These are phyloP conservation scores for Pilasporangium apinafurcum DNA, from an alignment of 352 stramenopile genomes.

Conservation along the genomic window DNA sequence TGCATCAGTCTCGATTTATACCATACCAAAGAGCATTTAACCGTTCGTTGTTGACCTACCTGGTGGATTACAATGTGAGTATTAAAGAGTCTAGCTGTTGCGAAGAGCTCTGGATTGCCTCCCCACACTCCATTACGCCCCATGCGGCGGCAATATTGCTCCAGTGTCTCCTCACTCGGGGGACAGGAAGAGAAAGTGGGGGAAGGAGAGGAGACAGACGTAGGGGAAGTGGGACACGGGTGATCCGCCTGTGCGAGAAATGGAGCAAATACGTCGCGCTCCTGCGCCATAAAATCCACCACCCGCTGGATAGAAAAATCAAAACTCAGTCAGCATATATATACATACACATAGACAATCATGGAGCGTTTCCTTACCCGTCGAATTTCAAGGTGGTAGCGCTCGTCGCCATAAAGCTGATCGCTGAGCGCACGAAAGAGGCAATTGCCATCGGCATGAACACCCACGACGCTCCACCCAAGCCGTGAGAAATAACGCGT, in stretches of 20 bases:
- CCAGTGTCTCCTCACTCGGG: slow-evolving; percentile 4
- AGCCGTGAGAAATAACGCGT: slow-evolving; percentile 25
- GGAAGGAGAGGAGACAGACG: neutral
- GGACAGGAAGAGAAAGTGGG: too few relatives aligned
- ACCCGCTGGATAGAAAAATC: slow-evolving; percentile 8
- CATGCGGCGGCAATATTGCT: slow-evolving; percentile 45
- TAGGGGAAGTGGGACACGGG: neutral
- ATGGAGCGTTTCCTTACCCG: neutral
- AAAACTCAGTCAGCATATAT: neutral
- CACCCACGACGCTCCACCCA: slow-evolving; percentile 19
- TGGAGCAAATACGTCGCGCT: slow-evolving; percentile 29
- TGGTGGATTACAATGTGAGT: slow-evolving; percentile 59
- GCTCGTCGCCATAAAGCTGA: slow-evolving; percentile 43
- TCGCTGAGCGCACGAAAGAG: slow-evolving; percentile 53
- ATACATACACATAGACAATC: neutral
- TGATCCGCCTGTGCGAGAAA: slow-evolving; percentile 21
- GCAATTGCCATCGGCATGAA: slow-evolving; percentile 40
- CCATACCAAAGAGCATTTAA: neutral
- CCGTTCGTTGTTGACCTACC: slow-evolving; percentile 1
- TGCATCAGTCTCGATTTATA: too few relatives aligned
- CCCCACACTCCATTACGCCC: slow-evolving; percentile 42
- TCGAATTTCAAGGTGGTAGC: slow-evolving; percentile 34
- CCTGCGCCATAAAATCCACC: slow-evolving; percentile 33
- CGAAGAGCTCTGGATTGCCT: slow-evolving; percentile 56
- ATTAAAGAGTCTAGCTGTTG: slow-evolving; percentile 46